These are phyloP conservation scores for Thalia dealbata DNA, from an alignment of 176 grass and related monocot genomes.

Conservation along the genomic window DNA sequence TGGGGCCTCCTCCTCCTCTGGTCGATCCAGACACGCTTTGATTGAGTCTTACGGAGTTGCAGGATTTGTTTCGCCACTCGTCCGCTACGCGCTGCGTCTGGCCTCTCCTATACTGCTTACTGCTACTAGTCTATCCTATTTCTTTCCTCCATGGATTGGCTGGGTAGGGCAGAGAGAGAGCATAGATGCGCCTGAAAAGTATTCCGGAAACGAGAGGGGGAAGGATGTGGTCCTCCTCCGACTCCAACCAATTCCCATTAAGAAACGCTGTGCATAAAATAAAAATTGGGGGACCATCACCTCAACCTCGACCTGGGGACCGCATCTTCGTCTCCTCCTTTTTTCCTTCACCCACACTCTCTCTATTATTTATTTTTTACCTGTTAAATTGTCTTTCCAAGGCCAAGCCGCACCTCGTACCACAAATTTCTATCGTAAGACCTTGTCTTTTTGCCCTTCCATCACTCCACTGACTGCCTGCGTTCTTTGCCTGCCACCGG, in stretches of 20 bases:
- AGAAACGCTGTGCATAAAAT: constrained; percentile 36
- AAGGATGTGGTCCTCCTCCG: constrained; percentile 68
- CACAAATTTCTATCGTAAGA: too few species aligned
- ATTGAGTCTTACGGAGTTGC: neutral
- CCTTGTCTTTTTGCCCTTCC: too few species aligned
- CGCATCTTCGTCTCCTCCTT: constrained; percentile 21
- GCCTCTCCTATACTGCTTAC: too few species aligned
- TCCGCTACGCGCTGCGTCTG: neutral
- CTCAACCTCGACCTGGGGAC: constrained; percentile 13
- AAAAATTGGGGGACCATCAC: constrained; percentile 52
- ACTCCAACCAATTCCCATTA: constrained; percentile 92
- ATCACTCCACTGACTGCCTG: too few species aligned
- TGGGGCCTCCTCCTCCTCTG: neutral
- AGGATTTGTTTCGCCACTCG: too few species aligned
- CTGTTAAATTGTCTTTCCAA: neutral
- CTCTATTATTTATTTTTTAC: neutral
- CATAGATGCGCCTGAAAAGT: constrained; percentile 57
- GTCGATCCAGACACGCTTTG: neutral
- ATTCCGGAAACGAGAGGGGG: constrained; percentile 54
- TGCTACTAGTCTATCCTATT: neutral
- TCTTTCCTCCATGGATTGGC: neutral
- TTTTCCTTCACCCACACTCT: neutral
- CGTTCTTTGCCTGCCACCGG: too few species aligned
- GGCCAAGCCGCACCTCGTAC: too few species aligned
- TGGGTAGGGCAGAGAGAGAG: too few species aligned